Evolutionary conservation across 352 stramenopile species (phyloP).

Genomic region (Pythium brachiatum): DNA sequence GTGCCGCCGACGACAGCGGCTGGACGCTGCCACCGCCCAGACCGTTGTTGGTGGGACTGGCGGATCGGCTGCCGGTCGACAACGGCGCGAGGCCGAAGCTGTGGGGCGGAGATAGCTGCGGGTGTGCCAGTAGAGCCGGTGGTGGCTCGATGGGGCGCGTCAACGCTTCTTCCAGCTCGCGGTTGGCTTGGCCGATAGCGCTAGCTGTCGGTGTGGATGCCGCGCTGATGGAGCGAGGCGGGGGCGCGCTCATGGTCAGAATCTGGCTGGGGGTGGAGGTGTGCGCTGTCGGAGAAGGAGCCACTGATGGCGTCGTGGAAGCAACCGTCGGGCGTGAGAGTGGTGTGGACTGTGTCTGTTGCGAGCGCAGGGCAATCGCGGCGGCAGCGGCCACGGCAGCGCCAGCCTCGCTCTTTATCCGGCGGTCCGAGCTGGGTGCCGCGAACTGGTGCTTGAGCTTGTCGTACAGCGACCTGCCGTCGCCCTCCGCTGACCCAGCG

Average conservation of each 20-base stretch:
- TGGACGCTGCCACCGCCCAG: not conserved
- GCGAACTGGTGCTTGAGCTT: constrained; percentile 18
- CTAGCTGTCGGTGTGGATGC: not conserved
- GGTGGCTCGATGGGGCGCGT: constrained; percentile 1
- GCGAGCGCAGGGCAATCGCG: not conserved
- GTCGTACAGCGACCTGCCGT: constrained; percentile 46
- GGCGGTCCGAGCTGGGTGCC: not conserved
- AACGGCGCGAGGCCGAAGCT: not conserved
- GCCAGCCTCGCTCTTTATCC: constrained; percentile 1
- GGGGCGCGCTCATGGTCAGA: not conserved
- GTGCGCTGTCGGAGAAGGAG: constrained; percentile 5
- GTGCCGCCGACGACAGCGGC: not conserved
- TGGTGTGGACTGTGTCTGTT: not conserved
- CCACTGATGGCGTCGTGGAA: not conserved
- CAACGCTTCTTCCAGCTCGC: not conserved
- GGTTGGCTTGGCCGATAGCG: too few species aligned
- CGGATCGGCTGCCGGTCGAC: not conserved
- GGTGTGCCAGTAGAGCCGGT: not conserved
- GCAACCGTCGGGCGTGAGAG: not conserved
- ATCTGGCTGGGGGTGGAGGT: not conserved
- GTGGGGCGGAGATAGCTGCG: not conserved
- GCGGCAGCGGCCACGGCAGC: constrained; percentile 22
- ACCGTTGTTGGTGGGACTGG: not conserved
- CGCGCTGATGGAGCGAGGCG: not conserved
- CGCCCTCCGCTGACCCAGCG: not conserved